phyloP scores from a whole-genome alignment of 1,139 yeast species.

The Taphrina deformans region DNA sequence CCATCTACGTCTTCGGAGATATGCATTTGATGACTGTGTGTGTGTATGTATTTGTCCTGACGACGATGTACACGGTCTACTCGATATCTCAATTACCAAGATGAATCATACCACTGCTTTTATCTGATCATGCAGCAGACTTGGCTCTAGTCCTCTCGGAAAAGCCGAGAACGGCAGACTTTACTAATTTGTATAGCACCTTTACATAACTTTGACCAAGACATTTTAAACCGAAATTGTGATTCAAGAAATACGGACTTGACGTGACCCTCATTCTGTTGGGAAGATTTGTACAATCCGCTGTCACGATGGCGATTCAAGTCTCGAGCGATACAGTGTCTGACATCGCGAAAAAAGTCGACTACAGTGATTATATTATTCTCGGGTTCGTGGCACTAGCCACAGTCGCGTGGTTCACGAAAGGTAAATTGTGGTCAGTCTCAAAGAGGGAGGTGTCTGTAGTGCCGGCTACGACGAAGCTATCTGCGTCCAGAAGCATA shows the following conservation, averaged over 20 bases:
- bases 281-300: too few relatives aligned
- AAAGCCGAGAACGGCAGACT: not conserved
- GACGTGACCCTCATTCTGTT: too few relatives aligned
- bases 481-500: conserved; percentile 48
- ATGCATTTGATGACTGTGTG: too few relatives aligned
- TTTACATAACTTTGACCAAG: not conserved
- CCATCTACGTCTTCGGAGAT: too few relatives aligned
- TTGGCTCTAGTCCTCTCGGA: not conserved
- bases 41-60: too few relatives aligned
- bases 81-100: too few relatives aligned
- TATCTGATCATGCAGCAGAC: too few relatives aligned
- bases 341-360: conserved; percentile 5
- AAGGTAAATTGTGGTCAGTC: conserved; percentile 61
- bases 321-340: not conserved
- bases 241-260: too few relatives aligned
- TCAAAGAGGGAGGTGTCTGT: conserved; percentile 63
- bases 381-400: conserved; percentile 65
- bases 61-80: too few relatives aligned
- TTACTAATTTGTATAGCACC: not conserved
- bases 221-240: too few relatives aligned
- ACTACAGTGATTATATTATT: conserved; percentile 58
- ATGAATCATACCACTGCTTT: too few relatives aligned
- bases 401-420: conserved; percentile 64
- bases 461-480: conserved; percentile 35
- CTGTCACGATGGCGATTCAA: too few relatives aligned